Evolutionary conservation across 352 stramenopile species (phyloP), one percentile per base, ranked within the genome.

Genomic region (Globisporangium polare): DNA sequence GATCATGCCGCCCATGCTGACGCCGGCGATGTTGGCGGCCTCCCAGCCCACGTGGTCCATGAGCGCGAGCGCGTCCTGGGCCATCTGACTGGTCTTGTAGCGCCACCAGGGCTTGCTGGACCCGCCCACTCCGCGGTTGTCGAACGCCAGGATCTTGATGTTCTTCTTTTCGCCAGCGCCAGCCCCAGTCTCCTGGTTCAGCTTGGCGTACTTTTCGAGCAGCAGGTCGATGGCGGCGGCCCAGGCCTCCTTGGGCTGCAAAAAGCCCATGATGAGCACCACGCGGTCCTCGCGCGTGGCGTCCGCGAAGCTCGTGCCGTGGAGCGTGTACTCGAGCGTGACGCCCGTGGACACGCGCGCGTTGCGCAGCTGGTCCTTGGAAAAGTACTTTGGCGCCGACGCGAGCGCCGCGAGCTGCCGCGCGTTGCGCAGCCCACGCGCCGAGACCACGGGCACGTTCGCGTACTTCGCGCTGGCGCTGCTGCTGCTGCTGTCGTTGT

Each of bases 1-100:
- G 58, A 91, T 89, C 82, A 91, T 91, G 6, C 82, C 79, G 18
- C 82, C 82, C 78, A 90, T 86, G 43, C 78, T 88, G 39, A 35
- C 29, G 46, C 81, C 81, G 1, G 73, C 74, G 47, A 78, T 46
- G 45, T 89, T 78, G 9, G 77, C 78, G 12, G 67, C 62, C 12
- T 73, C 26, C 81, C 81, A 90, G 2, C 66, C 61, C n/a, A 90
- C 54, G 39, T 65, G 60, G 37, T 88, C 72, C 64, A 88, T 60
- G 9, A 90, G 66, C n/a, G 71, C 77, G 17, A 90, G 46, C n/a
- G 76, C 69, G 35, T 90, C 81, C 29, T 74, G 63, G 2, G 81
- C 81, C 81, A 90, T 90, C 13, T 70, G 66, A 1, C 67, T 74
- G 3, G 77, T 89, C 26, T 73, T 81, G 67, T 90, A 90, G 24